Percentiles rank a stretch among this genome's conserved stretches.
These are phyloP conservation scores for Rhodotorula taiwanensis DNA, from an alignment of 768 basidiomycete genomes.

Conservation along the genomic window DNA sequence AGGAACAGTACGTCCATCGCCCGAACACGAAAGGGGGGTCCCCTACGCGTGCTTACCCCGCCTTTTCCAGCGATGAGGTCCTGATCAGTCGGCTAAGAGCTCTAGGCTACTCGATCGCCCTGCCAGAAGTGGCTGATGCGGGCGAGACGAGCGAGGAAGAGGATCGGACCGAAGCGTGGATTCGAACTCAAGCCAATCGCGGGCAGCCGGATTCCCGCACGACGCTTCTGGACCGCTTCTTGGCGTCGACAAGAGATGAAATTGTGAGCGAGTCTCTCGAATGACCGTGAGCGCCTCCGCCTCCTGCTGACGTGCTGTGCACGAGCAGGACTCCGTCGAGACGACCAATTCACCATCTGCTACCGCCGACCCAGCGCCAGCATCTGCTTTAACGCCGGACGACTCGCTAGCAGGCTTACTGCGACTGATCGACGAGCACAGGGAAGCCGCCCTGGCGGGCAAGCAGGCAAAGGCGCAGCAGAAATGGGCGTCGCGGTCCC, in stretches of 20 bases:
- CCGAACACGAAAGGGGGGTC: too few species aligned
- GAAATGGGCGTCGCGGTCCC: neutral
- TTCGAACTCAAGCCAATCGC: too few species aligned
- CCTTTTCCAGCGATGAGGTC: neutral
- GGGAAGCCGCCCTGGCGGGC: neutral
- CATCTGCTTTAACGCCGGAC: neutral
- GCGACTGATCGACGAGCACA: neutral
- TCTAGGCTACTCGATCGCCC: constrained; percentile 17
- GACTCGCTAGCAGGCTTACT: neutral
- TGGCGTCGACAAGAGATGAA: neutral
- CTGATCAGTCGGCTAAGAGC: neutral
- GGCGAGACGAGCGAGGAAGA: neutral
- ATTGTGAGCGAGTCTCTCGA: neutral
- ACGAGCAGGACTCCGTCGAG: neutral
- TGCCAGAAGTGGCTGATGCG: neutral
- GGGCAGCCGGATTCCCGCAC: neutral
- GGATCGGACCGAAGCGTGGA: neutral
- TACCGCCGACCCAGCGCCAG: neutral
- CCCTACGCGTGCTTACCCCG: too few species aligned
- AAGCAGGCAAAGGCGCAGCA: too few species aligned
- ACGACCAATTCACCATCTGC: neutral
- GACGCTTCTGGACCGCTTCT: neutral
- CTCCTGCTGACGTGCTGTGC: neutral
- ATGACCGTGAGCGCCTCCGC: neutral
- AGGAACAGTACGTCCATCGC: too few species aligned